These are phyloP conservation scores for Linnemannia hyalina DNA, from an alignment of 192 early-diverging fungal genomes.

Conservation along the genomic window DNA sequence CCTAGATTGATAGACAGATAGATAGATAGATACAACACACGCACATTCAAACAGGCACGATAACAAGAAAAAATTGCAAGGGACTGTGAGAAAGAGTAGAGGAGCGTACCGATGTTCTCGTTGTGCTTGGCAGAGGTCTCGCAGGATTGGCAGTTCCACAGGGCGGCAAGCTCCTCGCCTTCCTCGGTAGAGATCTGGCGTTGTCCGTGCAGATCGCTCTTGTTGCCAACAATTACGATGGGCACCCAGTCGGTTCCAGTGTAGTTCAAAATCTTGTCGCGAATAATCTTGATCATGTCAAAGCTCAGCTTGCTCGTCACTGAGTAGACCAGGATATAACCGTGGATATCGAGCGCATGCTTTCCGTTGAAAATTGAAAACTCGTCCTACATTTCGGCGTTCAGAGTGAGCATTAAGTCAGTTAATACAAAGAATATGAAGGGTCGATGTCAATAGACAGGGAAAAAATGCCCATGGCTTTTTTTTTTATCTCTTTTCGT, in stretches of 20 bases:
- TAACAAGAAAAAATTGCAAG: background rate
- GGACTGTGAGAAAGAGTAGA: background rate
- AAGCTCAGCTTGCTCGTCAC: conserved; percentile 87
- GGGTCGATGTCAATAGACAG: background rate
- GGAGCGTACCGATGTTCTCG: conserved; percentile 81
- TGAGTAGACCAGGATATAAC: conserved; percentile 95
- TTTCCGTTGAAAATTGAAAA: conserved; percentile 93
- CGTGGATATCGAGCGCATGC: conserved; percentile 92
- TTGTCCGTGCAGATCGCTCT: conserved; percentile 86
- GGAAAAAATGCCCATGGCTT: too few species aligned
- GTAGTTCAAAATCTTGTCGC: conserved; percentile 95
- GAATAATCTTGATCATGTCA: conserved; percentile 90
- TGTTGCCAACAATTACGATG: conserved; percentile 94
- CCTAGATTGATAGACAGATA: conserved; percentile 2
- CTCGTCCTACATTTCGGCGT: conserved; percentile 77
- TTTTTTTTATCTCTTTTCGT: too few species aligned
- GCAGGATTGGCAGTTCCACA: conserved; percentile 88
- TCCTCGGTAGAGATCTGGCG: conserved; percentile 86
- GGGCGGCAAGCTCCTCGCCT: conserved; percentile 79
- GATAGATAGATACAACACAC: background rate
- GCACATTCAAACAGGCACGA: background rate
- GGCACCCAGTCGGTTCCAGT: conserved; percentile 92
- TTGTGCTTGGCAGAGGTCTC: conserved; percentile 95
- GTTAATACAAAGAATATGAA: background rate
- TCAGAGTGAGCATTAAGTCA: background rate